Conservation (phyloP, 2,329 filamentous ascomycete genomes). For the Diaporthe aspalathi region DNA sequence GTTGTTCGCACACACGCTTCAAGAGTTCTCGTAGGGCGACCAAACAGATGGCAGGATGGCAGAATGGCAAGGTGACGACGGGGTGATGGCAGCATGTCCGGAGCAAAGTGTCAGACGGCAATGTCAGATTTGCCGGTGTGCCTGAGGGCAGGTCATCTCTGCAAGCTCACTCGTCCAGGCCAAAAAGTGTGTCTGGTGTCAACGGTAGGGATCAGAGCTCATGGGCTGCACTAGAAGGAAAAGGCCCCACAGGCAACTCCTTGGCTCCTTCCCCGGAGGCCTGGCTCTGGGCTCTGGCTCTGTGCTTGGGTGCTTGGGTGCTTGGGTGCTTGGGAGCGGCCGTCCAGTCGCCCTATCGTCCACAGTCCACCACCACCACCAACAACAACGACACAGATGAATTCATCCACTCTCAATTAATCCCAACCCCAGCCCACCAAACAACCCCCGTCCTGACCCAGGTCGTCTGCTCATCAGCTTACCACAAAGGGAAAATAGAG, state of each 20-base stretch:
- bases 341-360: no score
- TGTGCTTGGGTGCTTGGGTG: no score
- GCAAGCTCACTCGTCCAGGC: conserved; percentile 34
- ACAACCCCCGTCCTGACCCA: neutral
- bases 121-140: conserved; percentile 34
- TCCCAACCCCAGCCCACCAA: neutral
- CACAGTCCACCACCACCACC: no score
- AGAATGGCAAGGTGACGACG: neutral
- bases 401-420: neutral
- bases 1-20: no score
- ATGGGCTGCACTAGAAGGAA: conserved; percentile 31
- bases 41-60: conserved; percentile 34
- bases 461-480: neutral
- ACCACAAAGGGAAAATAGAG: neutral
- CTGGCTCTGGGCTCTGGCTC: neutral
- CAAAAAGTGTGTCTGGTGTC: conserved; percentile 26
- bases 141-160: conserved; percentile 29
- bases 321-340: no score
- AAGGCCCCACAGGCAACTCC: conserved; percentile 22
- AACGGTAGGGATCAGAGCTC: conserved; percentile 28
- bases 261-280: conserved; percentile 4
- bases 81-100: neutral
- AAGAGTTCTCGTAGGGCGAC: conserved; percentile 35
- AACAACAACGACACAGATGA: neutral
- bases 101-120: conserved; percentile 34